These are phyloP conservation scores for Exophiala sp. DNA, from an alignment of 2,329 filamentous ascomycete species.

Conservation along the genomic window DNA sequence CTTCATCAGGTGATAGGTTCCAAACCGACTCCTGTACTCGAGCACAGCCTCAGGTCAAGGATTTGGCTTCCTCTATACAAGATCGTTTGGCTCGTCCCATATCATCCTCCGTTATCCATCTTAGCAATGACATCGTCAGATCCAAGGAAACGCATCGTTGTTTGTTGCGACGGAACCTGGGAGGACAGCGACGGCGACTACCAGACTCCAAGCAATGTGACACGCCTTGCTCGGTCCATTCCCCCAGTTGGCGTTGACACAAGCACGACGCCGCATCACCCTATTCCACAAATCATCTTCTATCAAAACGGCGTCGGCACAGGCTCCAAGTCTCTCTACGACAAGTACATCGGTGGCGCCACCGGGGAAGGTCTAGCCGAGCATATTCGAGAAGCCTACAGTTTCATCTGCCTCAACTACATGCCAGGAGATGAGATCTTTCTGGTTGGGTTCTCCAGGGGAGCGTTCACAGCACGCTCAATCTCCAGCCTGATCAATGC, in stretches of 20 bases:
- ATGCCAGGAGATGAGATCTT: conserved; percentile 36
- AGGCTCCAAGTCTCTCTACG: conserved; percentile 26
- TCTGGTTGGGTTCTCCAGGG: conserved; percentile 36
- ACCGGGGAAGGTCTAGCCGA: conserved; percentile 27
- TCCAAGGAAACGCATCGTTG: conserved; percentile 31
- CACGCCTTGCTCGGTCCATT: conserved; percentile 32
- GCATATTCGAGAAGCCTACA: conserved; percentile 30
- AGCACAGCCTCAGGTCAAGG: too few relatives aligned
- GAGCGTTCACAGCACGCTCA: conserved; percentile 36
- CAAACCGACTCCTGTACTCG: too few relatives aligned
- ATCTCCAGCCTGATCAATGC: conserved; percentile 35
- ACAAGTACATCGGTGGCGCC: conserved; percentile 30
- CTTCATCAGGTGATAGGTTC: too few relatives aligned
- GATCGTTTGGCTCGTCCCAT: too few relatives aligned
- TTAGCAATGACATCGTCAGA: conserved; percentile 10
- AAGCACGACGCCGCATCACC: conserved; percentile 14
- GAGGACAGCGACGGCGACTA: conserved; percentile 31
- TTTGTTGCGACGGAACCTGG: conserved; percentile 36
- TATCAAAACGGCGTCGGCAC: conserved; percentile 35
- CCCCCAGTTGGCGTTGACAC: conserved; percentile 29
- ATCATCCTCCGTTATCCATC: too few relatives aligned
- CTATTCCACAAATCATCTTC: conserved; percentile 32
- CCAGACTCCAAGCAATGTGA: conserved; percentile 33
- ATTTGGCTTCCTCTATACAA: too few relatives aligned
- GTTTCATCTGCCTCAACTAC: conserved; percentile 35